Evolutionary conservation across 306 rosid species (phyloP).

Genomic region (Gastrolobium bilobum): DNA sequence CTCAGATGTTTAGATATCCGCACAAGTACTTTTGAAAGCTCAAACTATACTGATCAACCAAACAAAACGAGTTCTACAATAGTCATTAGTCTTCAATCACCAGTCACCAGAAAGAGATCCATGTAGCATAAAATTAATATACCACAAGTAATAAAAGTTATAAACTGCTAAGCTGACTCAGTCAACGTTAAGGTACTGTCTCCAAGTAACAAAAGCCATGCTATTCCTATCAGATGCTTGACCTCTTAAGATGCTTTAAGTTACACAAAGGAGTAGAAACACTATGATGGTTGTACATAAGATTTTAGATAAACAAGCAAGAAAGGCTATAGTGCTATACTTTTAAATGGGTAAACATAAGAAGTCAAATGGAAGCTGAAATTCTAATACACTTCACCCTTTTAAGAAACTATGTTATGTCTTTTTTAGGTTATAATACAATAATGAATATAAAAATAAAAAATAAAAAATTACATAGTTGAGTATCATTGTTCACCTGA

Average conservation of each 20-base stretch:
- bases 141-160: slow-evolving; percentile 5
- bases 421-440: slow-evolving; percentile 2
- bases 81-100: slow-evolving; percentile 15
- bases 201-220: neutral
- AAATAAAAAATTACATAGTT: slow-evolving; percentile 14
- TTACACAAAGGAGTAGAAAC: slow-evolving; percentile 6
- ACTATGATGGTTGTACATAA: slow-evolving; percentile 11
- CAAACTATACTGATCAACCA: neutral
- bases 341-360: neutral
- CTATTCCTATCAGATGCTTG: neutral
- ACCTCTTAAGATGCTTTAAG: neutral
- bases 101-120: neutral
- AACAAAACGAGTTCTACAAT: neutral
- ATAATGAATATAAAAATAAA: slow-evolving; percentile 13
- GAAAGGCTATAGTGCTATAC: neutral
- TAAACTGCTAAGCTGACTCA: neutral
- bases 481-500: slow-evolving; percentile 73
- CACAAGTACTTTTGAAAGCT: slow-evolving; percentile 4
- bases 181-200: neutral
- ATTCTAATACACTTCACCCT: slow-evolving; percentile 30
- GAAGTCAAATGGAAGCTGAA: slow-evolving; percentile 35
- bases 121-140: slow-evolving; percentile 6
- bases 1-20: slow-evolving; percentile 46
- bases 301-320: slow-evolving; percentile 14
- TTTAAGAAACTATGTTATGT: slow-evolving; percentile 1